Percentiles rank a stretch among this genome's conserved stretches.
phyloP scores from a whole-genome alignment of 2,329 filamentous ascomycete genomes.

The Pseudohalonectria lignicola region DNA sequence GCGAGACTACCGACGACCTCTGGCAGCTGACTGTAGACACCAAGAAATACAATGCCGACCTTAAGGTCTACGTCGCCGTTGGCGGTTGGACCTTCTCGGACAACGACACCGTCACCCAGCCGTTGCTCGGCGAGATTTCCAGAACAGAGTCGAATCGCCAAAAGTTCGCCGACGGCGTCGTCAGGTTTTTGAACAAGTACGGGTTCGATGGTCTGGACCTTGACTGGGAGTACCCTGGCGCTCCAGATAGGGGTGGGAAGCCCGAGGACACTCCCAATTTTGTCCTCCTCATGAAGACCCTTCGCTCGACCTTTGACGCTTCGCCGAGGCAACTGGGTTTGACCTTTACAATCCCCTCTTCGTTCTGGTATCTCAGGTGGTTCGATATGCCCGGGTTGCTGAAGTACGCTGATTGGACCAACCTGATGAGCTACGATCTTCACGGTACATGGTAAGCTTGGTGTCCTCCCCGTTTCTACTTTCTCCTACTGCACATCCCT shows the following conservation, averaged over 20 bases:
- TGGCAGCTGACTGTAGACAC: constrained; percentile 6
- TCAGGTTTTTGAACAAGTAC: constrained; percentile 9
- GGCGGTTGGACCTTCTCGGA: constrained; percentile 25
- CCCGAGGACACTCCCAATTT: constrained; percentile 11
- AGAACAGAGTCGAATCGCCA: neutral
- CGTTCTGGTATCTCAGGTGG: constrained; percentile 13
- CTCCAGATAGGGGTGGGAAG: constrained; percentile 12
- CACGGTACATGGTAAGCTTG: constrained; percentile 25
- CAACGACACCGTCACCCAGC: constrained; percentile 12
- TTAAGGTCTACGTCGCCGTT: constrained; percentile 20
- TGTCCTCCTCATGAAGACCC: constrained; percentile 4
- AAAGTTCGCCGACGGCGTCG: constrained; percentile 9
- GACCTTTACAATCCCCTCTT: constrained; percentile 10
- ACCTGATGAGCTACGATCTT: constrained; percentile 30
- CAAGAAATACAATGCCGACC: constrained; percentile 10
- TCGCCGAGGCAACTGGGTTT: constrained; percentile 5
- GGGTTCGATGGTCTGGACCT: constrained; percentile 14
- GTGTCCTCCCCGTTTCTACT: too few relatives aligned
- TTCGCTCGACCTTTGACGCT: neutral
- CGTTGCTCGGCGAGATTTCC: constrained; percentile 4
- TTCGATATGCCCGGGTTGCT: constrained; percentile 15
- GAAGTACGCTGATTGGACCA: constrained; percentile 23
- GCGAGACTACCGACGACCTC: constrained; percentile 5
- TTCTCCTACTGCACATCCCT: neutral
- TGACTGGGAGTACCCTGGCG: constrained; percentile 14